These are phyloP conservation scores for Porodaedalea pini DNA, from an alignment of 1,284 basidiomycete genomes.

Conservation along the genomic window DNA sequence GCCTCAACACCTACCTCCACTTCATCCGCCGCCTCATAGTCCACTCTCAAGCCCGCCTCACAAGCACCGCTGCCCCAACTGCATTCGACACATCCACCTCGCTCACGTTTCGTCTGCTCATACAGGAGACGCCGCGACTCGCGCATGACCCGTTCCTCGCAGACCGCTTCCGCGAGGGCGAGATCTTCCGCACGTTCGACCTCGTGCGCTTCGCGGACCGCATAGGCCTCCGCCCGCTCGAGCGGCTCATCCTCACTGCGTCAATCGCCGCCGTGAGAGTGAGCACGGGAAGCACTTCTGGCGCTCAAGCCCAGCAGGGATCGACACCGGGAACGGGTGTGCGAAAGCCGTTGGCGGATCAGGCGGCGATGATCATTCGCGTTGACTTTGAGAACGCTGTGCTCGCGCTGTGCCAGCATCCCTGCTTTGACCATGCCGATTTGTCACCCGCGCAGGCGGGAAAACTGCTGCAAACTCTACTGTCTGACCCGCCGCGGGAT, in stretches of 20 bases:
- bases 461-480: conserved; percentile 76
- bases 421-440: conserved; percentile 77
- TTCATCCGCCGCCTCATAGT: conserved; percentile 91
- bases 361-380: conserved; percentile 65
- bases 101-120: conserved; percentile 75
- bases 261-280: conserved; percentile 63
- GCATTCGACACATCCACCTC: conserved; percentile 67
- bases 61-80: conserved; percentile 51
- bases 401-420: conserved; percentile 66
- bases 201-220: conserved; percentile 74
- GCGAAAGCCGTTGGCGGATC: conserved; percentile 65
- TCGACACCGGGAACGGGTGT: conserved; percentile 29
- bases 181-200: conserved; percentile 77
- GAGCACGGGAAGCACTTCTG: background rate
- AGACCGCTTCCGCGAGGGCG: conserved; percentile 81
- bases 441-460: conserved; percentile 69
- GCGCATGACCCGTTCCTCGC: conserved; percentile 84
- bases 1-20: conserved; percentile 91
- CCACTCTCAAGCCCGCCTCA: conserved; percentile 70
- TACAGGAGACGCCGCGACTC: conserved; percentile 83
- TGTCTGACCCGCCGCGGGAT: conserved; percentile 57
- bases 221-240: conserved; percentile 72
- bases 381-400: conserved; percentile 74
- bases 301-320: background rate
- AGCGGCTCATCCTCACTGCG: conserved; percentile 71